A percentile compares a stretch with the other conserved stretches of the same genome.
Evolutionary conservation across 1,284 basidiomycete species (phyloP).

Genomic region (Puccinia sorghi): DNA sequence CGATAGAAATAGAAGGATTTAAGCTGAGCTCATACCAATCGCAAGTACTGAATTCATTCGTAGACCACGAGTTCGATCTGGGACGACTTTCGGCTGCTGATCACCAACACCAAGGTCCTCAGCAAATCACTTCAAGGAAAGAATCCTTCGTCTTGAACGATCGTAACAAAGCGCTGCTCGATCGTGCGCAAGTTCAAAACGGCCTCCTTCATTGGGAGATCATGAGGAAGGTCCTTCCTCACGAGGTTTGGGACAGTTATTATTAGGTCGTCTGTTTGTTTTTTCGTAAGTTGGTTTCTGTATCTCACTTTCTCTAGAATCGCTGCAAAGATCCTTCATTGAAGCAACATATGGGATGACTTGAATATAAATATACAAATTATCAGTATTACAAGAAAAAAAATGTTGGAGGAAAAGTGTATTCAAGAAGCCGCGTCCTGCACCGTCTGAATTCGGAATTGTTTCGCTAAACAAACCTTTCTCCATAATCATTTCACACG

Average conservation of each 20-base stretch:
- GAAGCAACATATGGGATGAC: no score
- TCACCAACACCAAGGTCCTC: background rate
- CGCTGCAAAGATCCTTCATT: no score
- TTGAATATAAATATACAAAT: no score
- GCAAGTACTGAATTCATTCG: slow-evolving; percentile 48
- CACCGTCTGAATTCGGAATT: no score
- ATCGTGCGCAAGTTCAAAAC: slow-evolving; percentile 10
- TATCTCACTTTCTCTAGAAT: no score
- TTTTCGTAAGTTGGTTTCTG: no score
- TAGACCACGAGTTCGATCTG: slow-evolving; percentile 48
- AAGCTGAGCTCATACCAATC: slow-evolving; percentile 27
- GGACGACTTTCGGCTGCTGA: slow-evolving; percentile 5
- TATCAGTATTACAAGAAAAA: no score
- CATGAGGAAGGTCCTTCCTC: slow-evolving; percentile 52
- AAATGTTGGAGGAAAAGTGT: no score
- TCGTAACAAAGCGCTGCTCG: slow-evolving; percentile 23
- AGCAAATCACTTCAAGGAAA: no score
- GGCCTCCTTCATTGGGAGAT: slow-evolving; percentile 52
- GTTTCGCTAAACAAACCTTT: no score
- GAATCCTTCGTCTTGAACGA: slow-evolving; percentile 25
- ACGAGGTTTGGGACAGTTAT: slow-evolving; percentile 52
- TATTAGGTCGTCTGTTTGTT: slow-evolving; percentile 23
- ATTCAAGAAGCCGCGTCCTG: no score
- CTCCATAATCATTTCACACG: no score
- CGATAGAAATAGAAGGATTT: slow-evolving; percentile 32